phyloP scores from a whole-genome alignment of 768 basidiomycete genomes.

The Lenzites betulinus region DNA sequence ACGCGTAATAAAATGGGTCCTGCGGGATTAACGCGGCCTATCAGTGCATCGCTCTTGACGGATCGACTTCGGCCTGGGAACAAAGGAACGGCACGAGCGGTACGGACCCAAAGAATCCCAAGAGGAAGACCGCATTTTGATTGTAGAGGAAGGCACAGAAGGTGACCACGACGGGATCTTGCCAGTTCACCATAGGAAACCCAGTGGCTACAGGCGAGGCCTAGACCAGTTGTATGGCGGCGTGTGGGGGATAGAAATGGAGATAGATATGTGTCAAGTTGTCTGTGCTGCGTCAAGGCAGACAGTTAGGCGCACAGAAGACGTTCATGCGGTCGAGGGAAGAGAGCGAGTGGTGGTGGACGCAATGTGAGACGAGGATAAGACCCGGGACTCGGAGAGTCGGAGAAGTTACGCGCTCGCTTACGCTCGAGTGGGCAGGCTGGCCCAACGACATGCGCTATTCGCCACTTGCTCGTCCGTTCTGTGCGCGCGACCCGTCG shows the following conservation, averaged over 20 bases:
- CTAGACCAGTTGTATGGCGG: background rate
- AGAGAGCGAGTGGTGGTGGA: background rate
- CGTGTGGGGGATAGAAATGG: background rate
- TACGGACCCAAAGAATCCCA: conserved; percentile 15
- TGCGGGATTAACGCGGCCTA: background rate
- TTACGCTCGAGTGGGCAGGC: too few species aligned
- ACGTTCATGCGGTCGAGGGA: conserved; percentile 10
- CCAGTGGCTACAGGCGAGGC: background rate
- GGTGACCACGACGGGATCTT: conserved; percentile 15
- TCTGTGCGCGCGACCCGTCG: too few species aligned
- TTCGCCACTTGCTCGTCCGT: too few species aligned
- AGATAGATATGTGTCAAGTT: background rate
- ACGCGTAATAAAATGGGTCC: conserved; percentile 5
- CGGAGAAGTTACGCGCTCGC: too few species aligned
- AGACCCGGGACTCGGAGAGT: background rate
- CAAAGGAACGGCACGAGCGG: background rate
- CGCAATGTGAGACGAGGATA: background rate
- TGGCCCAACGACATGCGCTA: too few species aligned
- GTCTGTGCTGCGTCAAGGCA: conserved; percentile 10
- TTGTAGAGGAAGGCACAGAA: conserved; percentile 13
- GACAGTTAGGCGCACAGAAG: conserved; percentile 1
- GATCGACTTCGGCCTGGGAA: too few species aligned
- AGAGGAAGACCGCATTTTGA: conserved; percentile 14
- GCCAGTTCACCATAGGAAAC: conserved; percentile 11
- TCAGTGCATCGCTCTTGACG: background rate